phyloP scores from a whole-genome alignment of 371 early-diverging fungal genomes.

The Lichtheimia corymbifera region DNA sequence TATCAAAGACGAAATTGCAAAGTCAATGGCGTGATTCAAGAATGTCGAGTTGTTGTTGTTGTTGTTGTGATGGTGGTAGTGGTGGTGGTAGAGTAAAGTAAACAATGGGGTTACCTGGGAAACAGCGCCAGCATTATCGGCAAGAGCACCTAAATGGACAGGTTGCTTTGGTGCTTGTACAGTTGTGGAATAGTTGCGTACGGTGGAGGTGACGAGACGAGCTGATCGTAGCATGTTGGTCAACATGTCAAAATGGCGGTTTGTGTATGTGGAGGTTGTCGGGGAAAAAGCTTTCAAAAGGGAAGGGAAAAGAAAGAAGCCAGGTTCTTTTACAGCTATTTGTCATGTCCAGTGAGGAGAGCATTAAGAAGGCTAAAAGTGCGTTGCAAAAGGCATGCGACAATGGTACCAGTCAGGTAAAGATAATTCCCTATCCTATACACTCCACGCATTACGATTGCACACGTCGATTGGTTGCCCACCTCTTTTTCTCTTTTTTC shows the following conservation, averaged over 20 bases:
- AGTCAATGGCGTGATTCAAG: background rate
- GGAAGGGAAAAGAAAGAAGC: too few relatives aligned
- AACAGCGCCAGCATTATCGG: slow-evolving; percentile 54
- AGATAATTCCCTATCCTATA: background rate
- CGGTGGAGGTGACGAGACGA: slow-evolving; percentile 7
- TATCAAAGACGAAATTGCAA: slow-evolving; percentile 12
- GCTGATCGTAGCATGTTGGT: slow-evolving; percentile 9
- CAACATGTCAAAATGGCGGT: too few relatives aligned
- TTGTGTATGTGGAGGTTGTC: background rate
- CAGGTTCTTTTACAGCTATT: background rate
- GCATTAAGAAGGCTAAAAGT: slow-evolving; percentile 18
- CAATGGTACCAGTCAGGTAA: slow-evolving; percentile 15
- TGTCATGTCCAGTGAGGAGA: slow-evolving; percentile 17
- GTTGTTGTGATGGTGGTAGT: background rate
- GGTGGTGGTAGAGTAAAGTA: background rate
- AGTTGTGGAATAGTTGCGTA: slow-evolving; percentile 29
- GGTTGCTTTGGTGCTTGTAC: slow-evolving; percentile 33
- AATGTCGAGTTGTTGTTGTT: background rate
- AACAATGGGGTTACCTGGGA: slow-evolving; percentile 33
- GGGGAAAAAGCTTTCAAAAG: background rate
- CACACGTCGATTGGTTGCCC: slow-evolving; percentile 8
- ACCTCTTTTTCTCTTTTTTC: background rate
- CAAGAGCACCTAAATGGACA: slow-evolving; percentile 38
- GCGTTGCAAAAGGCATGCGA: slow-evolving; percentile 25
- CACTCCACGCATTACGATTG: slow-evolving; percentile 1